Conservation (phyloP, 257 asterid species). For the Solanum clarkiae region DNA sequence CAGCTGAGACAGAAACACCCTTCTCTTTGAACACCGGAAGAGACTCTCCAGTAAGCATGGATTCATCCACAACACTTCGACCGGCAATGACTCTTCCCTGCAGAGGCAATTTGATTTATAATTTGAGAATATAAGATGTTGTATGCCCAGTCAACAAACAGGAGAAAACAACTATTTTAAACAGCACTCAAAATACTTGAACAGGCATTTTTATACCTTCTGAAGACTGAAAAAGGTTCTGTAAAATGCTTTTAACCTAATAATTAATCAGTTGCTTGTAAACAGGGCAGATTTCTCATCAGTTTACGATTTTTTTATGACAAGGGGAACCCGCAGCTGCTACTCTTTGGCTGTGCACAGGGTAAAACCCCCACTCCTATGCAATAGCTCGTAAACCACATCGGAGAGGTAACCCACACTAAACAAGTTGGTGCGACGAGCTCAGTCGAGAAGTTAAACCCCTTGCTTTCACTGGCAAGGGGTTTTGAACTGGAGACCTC, state of each 20-base stretch:
- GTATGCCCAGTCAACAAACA: background rate
- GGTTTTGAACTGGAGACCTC: too few relatives aligned
- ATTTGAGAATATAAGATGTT: slow-evolving; percentile 8
- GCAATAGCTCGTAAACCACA: too few relatives aligned
- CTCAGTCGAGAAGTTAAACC: too few relatives aligned
- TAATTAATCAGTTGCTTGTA: background rate
- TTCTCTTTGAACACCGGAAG: slow-evolving; percentile 91
- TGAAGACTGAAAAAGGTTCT: background rate
- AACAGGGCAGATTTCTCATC: background rate
- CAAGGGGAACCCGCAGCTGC: too few relatives aligned
- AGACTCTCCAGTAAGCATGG: slow-evolving; percentile 99
- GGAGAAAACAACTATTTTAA: slow-evolving; percentile 2
- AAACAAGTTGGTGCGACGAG: too few relatives aligned
- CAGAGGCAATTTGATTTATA: slow-evolving; percentile 11
- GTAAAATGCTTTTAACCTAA: background rate
- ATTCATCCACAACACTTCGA: slow-evolving; percentile 97
- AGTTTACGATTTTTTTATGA: background rate
- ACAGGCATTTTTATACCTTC: background rate
- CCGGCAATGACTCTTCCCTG: slow-evolving; percentile 94
- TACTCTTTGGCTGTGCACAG: too few relatives aligned
- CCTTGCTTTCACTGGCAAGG: too few relatives aligned
- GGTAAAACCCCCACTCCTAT: too few relatives aligned
- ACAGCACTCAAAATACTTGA: background rate
- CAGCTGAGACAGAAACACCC: slow-evolving; percentile 75
- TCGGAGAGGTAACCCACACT: too few relatives aligned